A percentile compares a stretch with the other conserved stretches of the same genome.
These are phyloP conservation scores for Backusella westeae DNA, from an alignment of 192 early-diverging fungal species.

Conservation along the genomic window DNA sequence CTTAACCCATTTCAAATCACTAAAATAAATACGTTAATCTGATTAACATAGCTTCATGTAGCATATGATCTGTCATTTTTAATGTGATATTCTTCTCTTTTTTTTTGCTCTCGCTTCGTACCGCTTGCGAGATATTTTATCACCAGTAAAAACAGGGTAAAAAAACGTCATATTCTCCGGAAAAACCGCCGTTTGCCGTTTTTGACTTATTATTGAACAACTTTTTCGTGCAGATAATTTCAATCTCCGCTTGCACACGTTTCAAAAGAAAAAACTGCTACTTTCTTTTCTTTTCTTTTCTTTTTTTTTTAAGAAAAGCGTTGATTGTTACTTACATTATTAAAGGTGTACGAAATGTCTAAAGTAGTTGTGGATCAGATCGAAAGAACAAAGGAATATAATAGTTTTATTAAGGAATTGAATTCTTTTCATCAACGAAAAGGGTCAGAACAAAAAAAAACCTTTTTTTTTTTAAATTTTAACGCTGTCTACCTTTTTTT, in stretches of 20 bases:
- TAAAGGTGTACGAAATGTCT: background rate
- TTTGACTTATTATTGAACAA: background rate
- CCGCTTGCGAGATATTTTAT: too few relatives aligned
- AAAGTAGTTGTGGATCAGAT: slow-evolving; percentile 17
- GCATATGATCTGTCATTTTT: too few relatives aligned
- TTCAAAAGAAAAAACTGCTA: background rate
- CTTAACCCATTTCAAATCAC: too few relatives aligned
- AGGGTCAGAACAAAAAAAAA: slow-evolving; percentile 11
- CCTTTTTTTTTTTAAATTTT: background rate
- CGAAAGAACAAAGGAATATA: slow-evolving; percentile 19
- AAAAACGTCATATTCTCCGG: background rate
- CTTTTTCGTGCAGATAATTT: background rate
- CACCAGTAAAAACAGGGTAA: background rate
- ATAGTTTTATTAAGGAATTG: slow-evolving; percentile 16
- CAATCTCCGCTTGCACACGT: background rate
- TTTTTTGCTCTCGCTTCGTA: too few relatives aligned
- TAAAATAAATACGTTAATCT: too few relatives aligned
- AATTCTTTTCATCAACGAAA: slow-evolving; percentile 15
- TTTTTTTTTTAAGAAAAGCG: background rate
- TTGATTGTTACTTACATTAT: background rate
- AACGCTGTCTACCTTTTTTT: background rate
- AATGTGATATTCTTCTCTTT: too few relatives aligned
- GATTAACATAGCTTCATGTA: too few relatives aligned
- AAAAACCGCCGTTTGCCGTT: background rate
- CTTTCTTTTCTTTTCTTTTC: background rate